A percentile compares a stretch with the other conserved stretches of the same genome.
phyloP scores from a whole-genome alignment of 2,329 filamentous ascomycete species.

The Plenodomus biglobosus region DNA sequence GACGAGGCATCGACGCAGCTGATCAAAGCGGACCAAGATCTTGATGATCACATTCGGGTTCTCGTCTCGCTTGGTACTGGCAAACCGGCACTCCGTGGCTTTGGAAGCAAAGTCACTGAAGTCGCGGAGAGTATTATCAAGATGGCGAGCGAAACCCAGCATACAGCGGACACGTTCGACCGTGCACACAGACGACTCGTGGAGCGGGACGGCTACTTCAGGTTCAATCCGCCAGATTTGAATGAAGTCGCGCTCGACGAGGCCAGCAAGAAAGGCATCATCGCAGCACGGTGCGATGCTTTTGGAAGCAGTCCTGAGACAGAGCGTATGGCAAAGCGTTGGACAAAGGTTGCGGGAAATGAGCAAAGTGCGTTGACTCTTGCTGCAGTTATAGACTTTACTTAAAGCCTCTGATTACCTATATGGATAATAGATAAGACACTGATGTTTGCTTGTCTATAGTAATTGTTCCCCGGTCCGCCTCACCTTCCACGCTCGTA shows the following conservation, averaged over 20 bases:
- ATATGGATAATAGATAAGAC: background rate
- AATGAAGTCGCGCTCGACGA: constrained; percentile 4
- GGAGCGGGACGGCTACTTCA: constrained; percentile 2
- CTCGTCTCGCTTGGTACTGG: constrained; percentile 10
- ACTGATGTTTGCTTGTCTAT: background rate
- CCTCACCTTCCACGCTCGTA: background rate
- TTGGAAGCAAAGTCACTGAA: constrained; percentile 6
- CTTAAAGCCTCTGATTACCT: background rate
- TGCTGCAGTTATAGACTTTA: constrained; percentile 1
- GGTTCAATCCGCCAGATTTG: constrained; percentile 9
- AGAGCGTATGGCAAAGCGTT: background rate
- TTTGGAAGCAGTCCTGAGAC: constrained; percentile 2
- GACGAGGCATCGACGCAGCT: constrained; percentile 26
- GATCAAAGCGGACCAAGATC: background rate
- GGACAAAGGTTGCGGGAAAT: constrained; percentile 1
- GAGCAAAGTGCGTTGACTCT: constrained; percentile 11
- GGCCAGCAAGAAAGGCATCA: constrained; percentile 6
- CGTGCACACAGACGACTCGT: background rate
- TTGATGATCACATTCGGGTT: constrained; percentile 6
- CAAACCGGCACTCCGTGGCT: constrained; percentile 1
- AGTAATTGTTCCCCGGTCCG: background rate
- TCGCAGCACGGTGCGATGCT: constrained; percentile 1
- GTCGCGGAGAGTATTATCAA: constrained; percentile 5
- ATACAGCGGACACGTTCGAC: constrained; percentile 7
- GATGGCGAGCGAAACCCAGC: constrained; percentile 12